phyloP scores from a whole-genome alignment of 2,329 filamentous ascomycete species.

The Echinosphaeria canescens region DNA sequence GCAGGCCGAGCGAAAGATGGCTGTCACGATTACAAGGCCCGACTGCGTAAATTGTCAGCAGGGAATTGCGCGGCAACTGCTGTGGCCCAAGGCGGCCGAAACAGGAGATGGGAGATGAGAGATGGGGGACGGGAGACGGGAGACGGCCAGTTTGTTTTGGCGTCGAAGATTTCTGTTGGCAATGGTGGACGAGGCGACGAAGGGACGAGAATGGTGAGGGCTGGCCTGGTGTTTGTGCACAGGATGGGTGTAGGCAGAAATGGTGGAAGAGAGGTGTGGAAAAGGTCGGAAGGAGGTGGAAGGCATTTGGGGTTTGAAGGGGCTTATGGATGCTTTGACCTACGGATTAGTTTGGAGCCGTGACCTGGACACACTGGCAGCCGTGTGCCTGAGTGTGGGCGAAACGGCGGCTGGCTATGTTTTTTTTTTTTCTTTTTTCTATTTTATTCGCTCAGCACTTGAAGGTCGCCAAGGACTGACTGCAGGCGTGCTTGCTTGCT shows the following conservation, averaged over 20 bases:
- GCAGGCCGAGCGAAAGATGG: constrained; percentile 1
- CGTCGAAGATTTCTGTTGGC: not conserved
- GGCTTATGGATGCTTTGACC: too few species aligned
- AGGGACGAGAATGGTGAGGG: not conserved
- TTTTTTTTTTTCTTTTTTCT: too few species aligned
- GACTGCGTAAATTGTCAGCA: too few species aligned
- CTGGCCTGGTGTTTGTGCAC: not conserved
- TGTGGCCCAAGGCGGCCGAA: not conserved
- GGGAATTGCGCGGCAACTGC: not conserved
- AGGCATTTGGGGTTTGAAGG: constrained; percentile 1
- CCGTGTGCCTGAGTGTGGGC: too few species aligned
- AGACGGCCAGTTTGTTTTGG: not conserved
- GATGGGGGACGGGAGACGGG: not conserved
- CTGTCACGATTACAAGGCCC: too few species aligned
- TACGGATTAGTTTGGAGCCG: too few species aligned
- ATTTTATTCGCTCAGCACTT: too few species aligned
- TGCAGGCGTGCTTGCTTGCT: too few species aligned
- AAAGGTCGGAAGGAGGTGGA: not conserved
- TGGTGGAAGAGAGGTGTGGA: not conserved
- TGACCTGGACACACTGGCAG: too few species aligned
- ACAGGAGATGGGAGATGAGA: too few species aligned
- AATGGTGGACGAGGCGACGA: not conserved
- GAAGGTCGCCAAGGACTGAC: too few species aligned
- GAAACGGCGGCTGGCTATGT: too few species aligned
- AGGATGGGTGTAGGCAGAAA: not conserved